Conservation (phyloP, 805 yeast species). For the Pichia pseudocactophila region DNA sequence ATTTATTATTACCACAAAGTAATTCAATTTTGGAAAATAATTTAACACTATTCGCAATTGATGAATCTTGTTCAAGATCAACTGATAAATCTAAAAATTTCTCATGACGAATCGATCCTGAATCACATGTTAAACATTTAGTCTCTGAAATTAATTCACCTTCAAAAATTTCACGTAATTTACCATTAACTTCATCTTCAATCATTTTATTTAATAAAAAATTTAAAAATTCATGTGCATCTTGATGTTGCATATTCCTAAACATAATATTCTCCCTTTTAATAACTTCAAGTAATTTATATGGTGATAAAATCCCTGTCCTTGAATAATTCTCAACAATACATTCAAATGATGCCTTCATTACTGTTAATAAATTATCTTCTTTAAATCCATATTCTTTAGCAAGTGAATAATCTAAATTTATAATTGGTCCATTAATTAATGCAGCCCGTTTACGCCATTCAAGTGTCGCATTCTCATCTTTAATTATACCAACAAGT, state of each 20-base stretch:
- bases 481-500: constrained; percentile 37
- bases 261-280: constrained; percentile 80
- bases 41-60: constrained; percentile 67
- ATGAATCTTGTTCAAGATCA: constrained; percentile 68
- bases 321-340: constrained; percentile 62
- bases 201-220: constrained; percentile 62
- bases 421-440: constrained; percentile 72
- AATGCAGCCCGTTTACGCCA: constrained; percentile 72
- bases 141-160: constrained; percentile 83
- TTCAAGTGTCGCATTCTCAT: constrained; percentile 45
- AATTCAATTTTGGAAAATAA: constrained; percentile 83
- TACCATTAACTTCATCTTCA: constrained; percentile 37
- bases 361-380: constrained; percentile 48
- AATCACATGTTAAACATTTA: constrained; percentile 84
- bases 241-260: constrained; percentile 92
- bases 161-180: constrained; percentile 50
- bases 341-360: constrained; percentile 80
- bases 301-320: constrained; percentile 82
- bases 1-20: constrained; percentile 79
- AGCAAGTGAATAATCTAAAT: constrained; percentile 61
- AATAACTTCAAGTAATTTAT: constrained; percentile 59
- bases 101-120: constrained; percentile 72
- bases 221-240: constrained; percentile 94
- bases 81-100: constrained; percentile 78
- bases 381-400: constrained; percentile 38